phyloP scores from a whole-genome alignment of 805 yeast species.

The Wickerhamiella brachini region DNA sequence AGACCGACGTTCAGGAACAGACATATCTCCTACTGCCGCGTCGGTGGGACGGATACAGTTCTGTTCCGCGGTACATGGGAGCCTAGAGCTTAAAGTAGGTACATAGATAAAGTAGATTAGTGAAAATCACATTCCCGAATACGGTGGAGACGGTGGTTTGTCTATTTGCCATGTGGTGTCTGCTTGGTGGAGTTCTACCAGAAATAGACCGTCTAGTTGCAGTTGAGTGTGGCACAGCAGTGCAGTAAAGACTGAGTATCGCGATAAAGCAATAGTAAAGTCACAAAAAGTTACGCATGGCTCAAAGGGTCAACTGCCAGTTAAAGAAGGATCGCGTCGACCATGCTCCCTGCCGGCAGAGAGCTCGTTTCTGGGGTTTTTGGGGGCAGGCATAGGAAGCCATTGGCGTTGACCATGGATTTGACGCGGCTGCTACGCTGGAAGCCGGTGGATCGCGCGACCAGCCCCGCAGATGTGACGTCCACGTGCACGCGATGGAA shows the following conservation, averaged over 20 bases:
- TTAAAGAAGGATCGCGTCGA: conserved; percentile 14
- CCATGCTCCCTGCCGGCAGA: conserved; percentile 10
- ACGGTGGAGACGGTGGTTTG: no score
- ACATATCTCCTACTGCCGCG: not conserved
- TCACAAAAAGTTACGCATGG: no score
- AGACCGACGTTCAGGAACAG: not conserved
- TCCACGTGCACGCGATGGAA: conserved; percentile 33
- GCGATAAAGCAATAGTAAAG: no score
- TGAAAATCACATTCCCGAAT: no score
- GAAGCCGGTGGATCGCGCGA: conserved; percentile 34
- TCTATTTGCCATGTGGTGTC: no score
- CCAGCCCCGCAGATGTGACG: conserved; percentile 18
- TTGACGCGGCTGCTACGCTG: conserved; percentile 39
- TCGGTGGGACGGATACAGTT: not conserved
- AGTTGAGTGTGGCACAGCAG: no score
- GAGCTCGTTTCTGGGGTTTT: conserved; percentile 1
- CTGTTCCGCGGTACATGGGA: not conserved
- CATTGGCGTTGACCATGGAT: conserved; percentile 36
- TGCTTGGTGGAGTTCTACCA: no score
- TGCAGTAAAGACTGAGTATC: no score
- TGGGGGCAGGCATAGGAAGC: conserved; percentile 32
- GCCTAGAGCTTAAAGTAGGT: not conserved
- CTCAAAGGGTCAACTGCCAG: no score
- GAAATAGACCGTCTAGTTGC: no score
- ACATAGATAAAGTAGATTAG: not conserved